These are phyloP conservation scores for Aeschynomene evenia DNA, from an alignment of 306 rosid species.

Conservation along the genomic window DNA sequence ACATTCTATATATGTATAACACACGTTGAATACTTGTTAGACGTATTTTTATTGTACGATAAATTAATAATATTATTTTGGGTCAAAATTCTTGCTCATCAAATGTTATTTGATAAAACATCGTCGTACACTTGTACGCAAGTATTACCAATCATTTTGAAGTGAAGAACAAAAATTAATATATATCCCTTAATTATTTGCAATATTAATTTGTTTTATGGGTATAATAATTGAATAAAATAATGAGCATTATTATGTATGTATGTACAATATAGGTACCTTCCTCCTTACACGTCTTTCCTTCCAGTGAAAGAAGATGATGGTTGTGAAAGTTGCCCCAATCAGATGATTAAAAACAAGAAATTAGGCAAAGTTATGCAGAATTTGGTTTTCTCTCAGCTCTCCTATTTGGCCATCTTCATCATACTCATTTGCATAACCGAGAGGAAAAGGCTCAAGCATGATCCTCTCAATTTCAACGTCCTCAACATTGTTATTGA, in stretches of 20 bases:
- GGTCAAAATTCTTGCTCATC: not conserved
- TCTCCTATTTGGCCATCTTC: slow-evolving; percentile 31
- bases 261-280: no score
- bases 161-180: not conserved
- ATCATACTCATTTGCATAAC: slow-evolving; percentile 39
- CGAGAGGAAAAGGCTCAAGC: slow-evolving; percentile 32
- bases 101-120: not conserved
- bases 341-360: slow-evolving; percentile 21
- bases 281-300: slow-evolving; percentile 44
- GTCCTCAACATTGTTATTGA: slow-evolving; percentile 37
- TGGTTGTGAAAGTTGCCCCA: not conserved
- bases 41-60: no score
- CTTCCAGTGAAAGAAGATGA: slow-evolving; percentile 21
- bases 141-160: not conserved
- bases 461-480: slow-evolving; percentile 44
- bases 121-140: not conserved
- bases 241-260: not conserved
- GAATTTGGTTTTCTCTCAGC: slow-evolving; percentile 33
- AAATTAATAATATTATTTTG: no score
- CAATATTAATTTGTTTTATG: no score
- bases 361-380: slow-evolving; percentile 14
- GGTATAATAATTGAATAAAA: not conserved
- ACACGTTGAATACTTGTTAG: no score
- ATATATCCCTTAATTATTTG: not conserved
- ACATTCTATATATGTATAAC: no score